Conservation (phyloP, 2,329 filamentous ascomycete genomes). For the Beauveria sp. region DNA sequence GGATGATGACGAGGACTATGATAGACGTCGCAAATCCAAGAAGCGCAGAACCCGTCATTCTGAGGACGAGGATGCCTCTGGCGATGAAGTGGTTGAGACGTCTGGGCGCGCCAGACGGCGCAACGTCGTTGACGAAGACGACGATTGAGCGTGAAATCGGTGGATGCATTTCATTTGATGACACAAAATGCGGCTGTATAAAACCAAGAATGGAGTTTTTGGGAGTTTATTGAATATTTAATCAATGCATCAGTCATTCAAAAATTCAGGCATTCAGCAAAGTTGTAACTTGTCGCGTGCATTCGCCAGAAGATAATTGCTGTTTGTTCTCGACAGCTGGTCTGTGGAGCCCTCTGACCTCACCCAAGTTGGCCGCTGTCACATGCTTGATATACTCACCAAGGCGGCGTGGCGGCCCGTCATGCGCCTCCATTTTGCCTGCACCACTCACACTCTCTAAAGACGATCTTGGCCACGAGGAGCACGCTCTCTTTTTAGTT, state of each 20-base stretch:
- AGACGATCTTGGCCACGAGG: background rate
- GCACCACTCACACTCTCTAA: background rate
- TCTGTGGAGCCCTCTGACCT: background rate
- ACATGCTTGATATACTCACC: background rate
- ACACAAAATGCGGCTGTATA: slow-evolving; percentile 4
- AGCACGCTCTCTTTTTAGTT: slow-evolving; percentile 1
- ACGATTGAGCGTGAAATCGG: slow-evolving; percentile 34
- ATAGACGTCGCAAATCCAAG: slow-evolving; percentile 37
- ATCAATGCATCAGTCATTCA: background rate
- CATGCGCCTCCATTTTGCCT: slow-evolving; percentile 3
- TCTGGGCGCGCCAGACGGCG: slow-evolving; percentile 43
- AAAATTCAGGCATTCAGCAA: background rate
- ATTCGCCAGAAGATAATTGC: background rate
- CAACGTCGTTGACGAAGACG: slow-evolving; percentile 52
- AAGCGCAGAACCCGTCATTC: slow-evolving; percentile 42
- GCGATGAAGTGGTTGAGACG: slow-evolving; percentile 39
- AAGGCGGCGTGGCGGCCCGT: slow-evolving; percentile 3
- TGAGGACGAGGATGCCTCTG: slow-evolving; percentile 45
- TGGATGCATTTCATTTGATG: background rate
- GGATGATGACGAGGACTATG: slow-evolving; percentile 39
- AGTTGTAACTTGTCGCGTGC: background rate
- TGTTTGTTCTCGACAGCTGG: background rate
- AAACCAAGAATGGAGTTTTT: slow-evolving; percentile 12
- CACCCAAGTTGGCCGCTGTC: background rate
- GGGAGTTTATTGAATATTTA: slow-evolving; percentile 15